phyloP scores from a whole-genome alignment of 495 filamentous ascomycete species.

The Venustampulla echinocandica region DNA sequence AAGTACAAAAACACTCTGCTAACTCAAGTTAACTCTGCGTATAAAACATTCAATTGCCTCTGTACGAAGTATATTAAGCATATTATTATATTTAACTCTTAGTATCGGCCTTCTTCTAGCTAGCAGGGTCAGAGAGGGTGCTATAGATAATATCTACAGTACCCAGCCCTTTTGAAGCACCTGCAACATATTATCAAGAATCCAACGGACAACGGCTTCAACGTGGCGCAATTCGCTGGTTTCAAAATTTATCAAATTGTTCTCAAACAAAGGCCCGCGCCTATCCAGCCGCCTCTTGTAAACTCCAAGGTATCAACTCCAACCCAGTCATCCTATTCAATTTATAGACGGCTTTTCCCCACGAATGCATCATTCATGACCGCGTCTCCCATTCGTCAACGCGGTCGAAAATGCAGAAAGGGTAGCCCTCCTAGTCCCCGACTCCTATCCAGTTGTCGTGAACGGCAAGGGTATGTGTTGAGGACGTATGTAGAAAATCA shows the following conservation, averaged over 20 bases:
- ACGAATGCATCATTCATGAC: not conserved
- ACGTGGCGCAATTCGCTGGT: too few relatives aligned
- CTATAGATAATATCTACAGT: too few relatives aligned
- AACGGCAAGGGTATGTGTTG: slow-evolving; percentile 5
- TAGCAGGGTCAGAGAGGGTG: too few relatives aligned
- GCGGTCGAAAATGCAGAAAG: not conserved
- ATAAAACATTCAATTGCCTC: not conserved
- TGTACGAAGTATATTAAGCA: not conserved
- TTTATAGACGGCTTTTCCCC: slow-evolving; percentile 9
- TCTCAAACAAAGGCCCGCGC: slow-evolving; percentile 1
- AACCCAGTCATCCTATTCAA: slow-evolving; percentile 19
- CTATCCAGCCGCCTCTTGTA: slow-evolving; percentile 10
- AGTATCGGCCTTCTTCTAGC: too few relatives aligned
- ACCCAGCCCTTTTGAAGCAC: too few relatives aligned
- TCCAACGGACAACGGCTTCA: too few relatives aligned
- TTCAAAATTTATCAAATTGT: too few relatives aligned
- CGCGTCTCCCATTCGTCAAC: not conserved
- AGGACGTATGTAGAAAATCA: slow-evolving; percentile 4
- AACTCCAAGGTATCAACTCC: slow-evolving; percentile 20
- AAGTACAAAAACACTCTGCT: not conserved
- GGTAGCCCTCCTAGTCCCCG: not conserved
- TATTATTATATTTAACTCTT: not conserved
- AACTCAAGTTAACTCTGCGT: too few relatives aligned
- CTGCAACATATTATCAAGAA: too few relatives aligned
- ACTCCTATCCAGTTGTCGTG: slow-evolving; percentile 3